These are phyloP conservation scores for Yamadazyma siamensis DNA, from an alignment of 1,139 yeast genomes.

Conservation along the genomic window DNA sequence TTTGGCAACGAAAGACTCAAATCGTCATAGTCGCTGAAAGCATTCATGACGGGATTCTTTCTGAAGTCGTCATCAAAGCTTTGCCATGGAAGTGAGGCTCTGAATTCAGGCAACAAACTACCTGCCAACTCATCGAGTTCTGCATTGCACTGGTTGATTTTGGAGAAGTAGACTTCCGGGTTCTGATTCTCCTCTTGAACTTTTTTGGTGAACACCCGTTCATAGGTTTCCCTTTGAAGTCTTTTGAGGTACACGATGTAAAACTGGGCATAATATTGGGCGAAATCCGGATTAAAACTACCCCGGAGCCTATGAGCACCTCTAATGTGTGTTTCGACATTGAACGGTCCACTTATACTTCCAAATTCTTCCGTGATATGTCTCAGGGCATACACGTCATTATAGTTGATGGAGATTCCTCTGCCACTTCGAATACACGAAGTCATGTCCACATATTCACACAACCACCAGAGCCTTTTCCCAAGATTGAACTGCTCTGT, in stretches of 20 bases:
- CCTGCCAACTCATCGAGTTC: slow-evolving; percentile 16
- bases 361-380: slow-evolving; percentile 3
- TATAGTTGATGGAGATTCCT: slow-evolving; percentile 50
- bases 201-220: slow-evolving; percentile 14
- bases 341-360: not conserved
- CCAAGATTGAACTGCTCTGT: slow-evolving; percentile 15
- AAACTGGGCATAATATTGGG: slow-evolving; percentile 2
- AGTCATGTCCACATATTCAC: slow-evolving; percentile 53
- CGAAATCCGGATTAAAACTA: not conserved
- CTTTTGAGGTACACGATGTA: slow-evolving; percentile 14
- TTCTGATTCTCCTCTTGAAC: slow-evolving; percentile 11
- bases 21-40: not conserved
- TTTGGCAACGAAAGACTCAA: slow-evolving; percentile 14
- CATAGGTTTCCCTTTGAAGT: slow-evolving; percentile 19
- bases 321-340: slow-evolving; percentile 1
- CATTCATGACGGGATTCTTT: not conserved
- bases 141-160: slow-evolving; percentile 12
- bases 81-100: slow-evolving; percentile 12
- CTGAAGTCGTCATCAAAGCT: not conserved
- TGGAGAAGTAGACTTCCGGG: slow-evolving; percentile 6
- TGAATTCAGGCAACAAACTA: slow-evolving; percentile 17
- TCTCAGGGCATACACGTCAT: slow-evolving; percentile 35
- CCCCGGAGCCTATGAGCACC: slow-evolving; percentile 9
- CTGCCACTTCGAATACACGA: slow-evolving; percentile 53
- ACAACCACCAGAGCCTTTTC: slow-evolving; percentile 52